Evolutionary conservation across 2,329 filamentous ascomycete species (phyloP), one percentile per base, ranked within the genome.

Genomic region (Pyrenochaeta sp.): DNA sequence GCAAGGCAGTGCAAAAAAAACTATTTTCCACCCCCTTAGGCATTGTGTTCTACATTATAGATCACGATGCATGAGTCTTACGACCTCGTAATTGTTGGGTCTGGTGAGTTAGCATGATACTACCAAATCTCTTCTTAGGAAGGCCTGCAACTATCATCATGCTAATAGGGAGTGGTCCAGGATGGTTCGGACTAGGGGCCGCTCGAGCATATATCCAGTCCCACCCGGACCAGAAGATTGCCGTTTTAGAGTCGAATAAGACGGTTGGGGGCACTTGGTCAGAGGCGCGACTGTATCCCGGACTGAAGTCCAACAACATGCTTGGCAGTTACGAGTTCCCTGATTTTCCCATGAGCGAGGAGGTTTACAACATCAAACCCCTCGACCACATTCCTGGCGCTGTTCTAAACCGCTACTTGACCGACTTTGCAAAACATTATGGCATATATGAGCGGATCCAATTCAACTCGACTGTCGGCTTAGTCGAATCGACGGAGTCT

Each of bases 381-480:
- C 82, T 82, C 12, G 67, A 85, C 39, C 85, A 88, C 69, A 84
- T 89, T 46, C 81, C 85, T 0, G 86, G 84, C 0, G 55, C 74
- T 0, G 78, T 82, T 1, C 67, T 87, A 46, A 81, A 87, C 62
- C 59, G 69, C 0, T 89, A 90, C 66, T 72, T 89, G 12, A 77
- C 45, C 29, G 77, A 80, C 17, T 67, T 62, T 44, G 62, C 63
- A 7, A 35, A 75, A 29, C 78, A 81, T 12, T 61, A 55, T 83
- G 78, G 76, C 7, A 69, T 90, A 1, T 74, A 68, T 21, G 66
- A 75, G 7, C 71, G 76, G 30, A 81, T 85, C 15, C 79, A 78
- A 10, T 79, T 86, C 37, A 70, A 81, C 15, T 81, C 80, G 0
- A 78, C 68, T 27, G 84, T 87, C 1, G 68, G 77, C 0, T 74